Conservation (phyloP, 805 yeast genomes). For the Monosporozyma siamensis region DNA sequence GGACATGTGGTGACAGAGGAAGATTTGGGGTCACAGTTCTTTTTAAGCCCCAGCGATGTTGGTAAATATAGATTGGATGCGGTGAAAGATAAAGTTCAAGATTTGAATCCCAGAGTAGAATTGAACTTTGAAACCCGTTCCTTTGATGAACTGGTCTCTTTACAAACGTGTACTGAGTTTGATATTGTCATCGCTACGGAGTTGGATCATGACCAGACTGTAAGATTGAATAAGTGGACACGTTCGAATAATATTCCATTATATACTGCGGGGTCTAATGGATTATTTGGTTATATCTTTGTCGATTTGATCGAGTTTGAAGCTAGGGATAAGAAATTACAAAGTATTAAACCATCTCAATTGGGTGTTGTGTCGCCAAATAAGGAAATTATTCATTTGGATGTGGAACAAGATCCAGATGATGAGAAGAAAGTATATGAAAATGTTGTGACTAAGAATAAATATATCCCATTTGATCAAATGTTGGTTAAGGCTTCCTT, state of each 20-base stretch:
- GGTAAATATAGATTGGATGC: slow-evolving; percentile 50
- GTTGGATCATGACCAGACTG: slow-evolving; percentile 34
- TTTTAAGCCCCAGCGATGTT: slow-evolving; percentile 45
- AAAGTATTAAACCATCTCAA: slow-evolving; percentile 34
- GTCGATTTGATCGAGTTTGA: slow-evolving; percentile 65
- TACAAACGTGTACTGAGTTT: slow-evolving; percentile 37
- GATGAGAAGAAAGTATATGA: slow-evolving; percentile 33
- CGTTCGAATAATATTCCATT: slow-evolving; percentile 54
- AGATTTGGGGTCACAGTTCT: slow-evolving; percentile 70
- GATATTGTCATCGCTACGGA: slow-evolving; percentile 75
- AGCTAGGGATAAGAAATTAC: slow-evolving; percentile 45
- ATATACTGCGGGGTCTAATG: slow-evolving; percentile 61
- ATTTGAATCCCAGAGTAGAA: slow-evolving; percentile 72
- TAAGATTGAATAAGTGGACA: slow-evolving; percentile 44
- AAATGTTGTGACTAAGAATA: slow-evolving; percentile 31
- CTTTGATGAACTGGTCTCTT: background rate
- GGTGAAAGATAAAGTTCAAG: slow-evolving; percentile 47
- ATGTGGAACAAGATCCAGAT: slow-evolving; percentile 27
- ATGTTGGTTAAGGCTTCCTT: slow-evolving; percentile 31
- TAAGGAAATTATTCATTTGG: slow-evolving; percentile 36
- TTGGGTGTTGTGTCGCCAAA: slow-evolving; percentile 40
- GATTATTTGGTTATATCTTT: slow-evolving; percentile 74
- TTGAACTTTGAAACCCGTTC: slow-evolving; percentile 35
- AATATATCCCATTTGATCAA: slow-evolving; percentile 32
- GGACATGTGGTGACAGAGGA: slow-evolving; percentile 41